These are phyloP conservation scores for Trifolium dubium DNA, from an alignment of 306 rosid species.

Conservation along the genomic window DNA sequence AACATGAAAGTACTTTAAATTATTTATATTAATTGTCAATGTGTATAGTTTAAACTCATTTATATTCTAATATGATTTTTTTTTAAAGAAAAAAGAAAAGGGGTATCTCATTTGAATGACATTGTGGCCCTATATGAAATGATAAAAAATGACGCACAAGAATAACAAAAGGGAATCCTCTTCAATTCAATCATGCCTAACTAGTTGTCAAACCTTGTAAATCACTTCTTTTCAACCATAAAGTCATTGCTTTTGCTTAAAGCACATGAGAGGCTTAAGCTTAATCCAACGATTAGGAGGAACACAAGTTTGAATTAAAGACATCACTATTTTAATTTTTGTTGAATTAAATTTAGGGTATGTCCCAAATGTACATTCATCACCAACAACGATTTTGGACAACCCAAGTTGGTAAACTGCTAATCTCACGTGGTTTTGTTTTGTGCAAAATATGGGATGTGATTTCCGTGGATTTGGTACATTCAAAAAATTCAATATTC, in stretches of 20 bases:
- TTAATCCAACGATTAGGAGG: constrained; percentile 38
- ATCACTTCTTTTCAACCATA: constrained; percentile 52
- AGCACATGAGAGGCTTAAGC: constrained; percentile 52
- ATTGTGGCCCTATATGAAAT: constrained; percentile 1
- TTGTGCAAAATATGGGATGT: too few species aligned
- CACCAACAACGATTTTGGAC: constrained; percentile 36
- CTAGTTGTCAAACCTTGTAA: constrained; percentile 45
- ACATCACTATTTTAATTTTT: constrained; percentile 31
- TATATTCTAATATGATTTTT: too few species aligned
- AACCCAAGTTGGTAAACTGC: constrained; percentile 21
- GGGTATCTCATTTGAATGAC: background rate
- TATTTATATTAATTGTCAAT: too few species aligned
- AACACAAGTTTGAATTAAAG: constrained; percentile 59
- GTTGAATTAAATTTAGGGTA: constrained; percentile 38
- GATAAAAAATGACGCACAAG: constrained; percentile 37
- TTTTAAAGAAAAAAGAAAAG: too few species aligned
- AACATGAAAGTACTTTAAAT: too few species aligned
- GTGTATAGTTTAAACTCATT: too few species aligned
- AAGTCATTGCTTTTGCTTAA: constrained; percentile 67
- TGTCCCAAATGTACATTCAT: constrained; percentile 19
- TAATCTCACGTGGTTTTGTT: constrained; percentile 20
- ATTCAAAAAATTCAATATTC: too few species aligned
- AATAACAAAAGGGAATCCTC: constrained; percentile 5
- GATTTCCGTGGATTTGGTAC: too few species aligned
- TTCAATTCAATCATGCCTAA: constrained; percentile 37